phyloP scores from a whole-genome alignment of 1,284 basidiomycete species.

The Malassezia nana region DNA sequence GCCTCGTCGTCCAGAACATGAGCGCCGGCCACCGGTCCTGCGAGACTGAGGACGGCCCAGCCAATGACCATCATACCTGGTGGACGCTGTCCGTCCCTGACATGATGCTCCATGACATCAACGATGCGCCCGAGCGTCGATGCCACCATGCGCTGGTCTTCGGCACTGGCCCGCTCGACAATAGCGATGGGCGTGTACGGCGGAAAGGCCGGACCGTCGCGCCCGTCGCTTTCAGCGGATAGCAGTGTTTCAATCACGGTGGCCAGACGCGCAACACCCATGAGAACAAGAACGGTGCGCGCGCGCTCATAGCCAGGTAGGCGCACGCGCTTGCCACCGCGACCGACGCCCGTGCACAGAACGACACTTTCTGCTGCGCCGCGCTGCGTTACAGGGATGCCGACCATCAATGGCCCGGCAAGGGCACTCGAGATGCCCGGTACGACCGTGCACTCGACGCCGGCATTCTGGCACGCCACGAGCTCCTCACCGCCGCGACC shows the following conservation, averaged over 20 bases:
- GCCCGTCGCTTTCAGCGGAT: constrained; percentile 2
- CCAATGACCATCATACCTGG: constrained; percentile 93
- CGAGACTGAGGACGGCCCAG: constrained; percentile 60
- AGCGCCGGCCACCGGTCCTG: constrained; percentile 52
- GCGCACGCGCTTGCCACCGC: constrained; percentile 70
- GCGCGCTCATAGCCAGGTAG: constrained; percentile 75
- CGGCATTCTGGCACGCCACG: constrained; percentile 73
- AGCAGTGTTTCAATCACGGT: constrained; percentile 62
- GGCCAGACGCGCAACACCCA: constrained; percentile 80
- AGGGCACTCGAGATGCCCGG: constrained; percentile 82
- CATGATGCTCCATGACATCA: constrained; percentile 56
- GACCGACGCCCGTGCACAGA: constrained; percentile 85
- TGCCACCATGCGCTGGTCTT: constrained; percentile 75
- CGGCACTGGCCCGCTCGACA: constrained; percentile 81
- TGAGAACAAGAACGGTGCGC: constrained; percentile 72
- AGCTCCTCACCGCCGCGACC: constrained; percentile 90
- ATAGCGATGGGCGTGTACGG: constrained; percentile 72
- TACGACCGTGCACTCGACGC: constrained; percentile 70
- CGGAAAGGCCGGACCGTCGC: constrained; percentile 61
- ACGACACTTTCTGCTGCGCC: constrained; percentile 80
- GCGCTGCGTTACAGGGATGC: constrained; percentile 87
- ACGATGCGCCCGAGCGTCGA: constrained; percentile 68
- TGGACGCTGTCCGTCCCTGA: constrained; percentile 52
- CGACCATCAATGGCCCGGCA: constrained; percentile 76
- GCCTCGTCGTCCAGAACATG: constrained; percentile 51